Conservation (phyloP, 2,329 filamentous ascomycete species). For the Fusarium paranaense region DNA sequence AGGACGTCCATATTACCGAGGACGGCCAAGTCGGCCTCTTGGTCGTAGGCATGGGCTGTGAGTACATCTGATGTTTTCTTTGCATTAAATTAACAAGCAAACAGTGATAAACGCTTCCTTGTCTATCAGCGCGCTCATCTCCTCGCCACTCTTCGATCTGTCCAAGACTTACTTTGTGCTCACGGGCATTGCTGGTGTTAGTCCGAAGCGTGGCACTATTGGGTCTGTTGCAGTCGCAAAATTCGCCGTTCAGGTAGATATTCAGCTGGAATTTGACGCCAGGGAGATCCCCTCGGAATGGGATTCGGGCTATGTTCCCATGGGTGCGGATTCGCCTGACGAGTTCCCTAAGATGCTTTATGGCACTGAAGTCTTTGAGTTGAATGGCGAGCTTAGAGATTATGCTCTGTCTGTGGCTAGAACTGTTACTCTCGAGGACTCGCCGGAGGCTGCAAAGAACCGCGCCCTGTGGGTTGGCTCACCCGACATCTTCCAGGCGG, state of each 20-base stretch:
- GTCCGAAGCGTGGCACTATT: slow-evolving; percentile 34
- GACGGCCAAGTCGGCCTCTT: slow-evolving; percentile 16
- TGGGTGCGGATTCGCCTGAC: slow-evolving; percentile 23
- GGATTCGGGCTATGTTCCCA: slow-evolving; percentile 32
- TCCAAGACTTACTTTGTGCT: slow-evolving; percentile 33
- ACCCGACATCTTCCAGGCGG: slow-evolving; percentile 1
- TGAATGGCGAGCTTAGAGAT: slow-evolving; percentile 23
- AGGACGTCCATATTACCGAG: slow-evolving; percentile 18
- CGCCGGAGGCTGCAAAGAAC: slow-evolving; percentile 2
- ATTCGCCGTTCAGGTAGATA: slow-evolving; percentile 35
- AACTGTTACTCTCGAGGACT: slow-evolving; percentile 11
- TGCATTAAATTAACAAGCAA: background rate
- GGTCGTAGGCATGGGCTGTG: slow-evolving; percentile 29
- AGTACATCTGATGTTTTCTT: accelerated
- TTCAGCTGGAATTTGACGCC: slow-evolving; percentile 31
- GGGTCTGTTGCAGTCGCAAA: slow-evolving; percentile 36
- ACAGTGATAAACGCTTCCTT: slow-evolving; percentile 30
- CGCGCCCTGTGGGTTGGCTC: slow-evolving; percentile 19
- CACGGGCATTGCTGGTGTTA: slow-evolving; percentile 36
- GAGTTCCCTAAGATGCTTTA: slow-evolving; percentile 28
- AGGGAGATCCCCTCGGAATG: slow-evolving; percentile 32
- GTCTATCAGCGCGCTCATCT: slow-evolving; percentile 22
- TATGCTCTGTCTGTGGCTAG: slow-evolving; percentile 19
- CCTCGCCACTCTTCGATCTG: slow-evolving; percentile 30
- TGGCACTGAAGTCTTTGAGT: slow-evolving; percentile 37